These are phyloP conservation scores for Leishmania mexicana DNA, from an alignment of 208 protist genomes.

Conservation along the genomic window DNA sequence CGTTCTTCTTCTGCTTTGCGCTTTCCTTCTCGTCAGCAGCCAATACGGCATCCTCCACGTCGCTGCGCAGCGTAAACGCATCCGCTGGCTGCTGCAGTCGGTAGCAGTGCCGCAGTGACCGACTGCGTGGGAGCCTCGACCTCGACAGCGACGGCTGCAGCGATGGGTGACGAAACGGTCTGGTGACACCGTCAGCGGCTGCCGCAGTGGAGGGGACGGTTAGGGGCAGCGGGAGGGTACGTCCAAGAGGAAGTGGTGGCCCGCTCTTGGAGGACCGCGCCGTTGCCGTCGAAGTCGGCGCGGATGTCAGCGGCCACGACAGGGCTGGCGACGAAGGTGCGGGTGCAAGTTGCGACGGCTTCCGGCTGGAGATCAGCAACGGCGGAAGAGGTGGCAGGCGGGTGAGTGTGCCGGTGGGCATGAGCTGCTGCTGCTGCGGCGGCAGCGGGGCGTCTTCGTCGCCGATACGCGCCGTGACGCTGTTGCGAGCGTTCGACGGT, in stretches of 20 bases:
- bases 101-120: slow-evolving; percentile 39
- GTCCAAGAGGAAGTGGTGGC: not conserved
- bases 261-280: not conserved
- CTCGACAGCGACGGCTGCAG: not conserved
- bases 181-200: not conserved
- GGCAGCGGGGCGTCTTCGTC: not conserved
- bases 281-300: not conserved
- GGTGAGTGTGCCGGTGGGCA: not conserved
- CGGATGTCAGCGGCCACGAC: not conserved
- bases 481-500: no score
- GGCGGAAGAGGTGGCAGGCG: slow-evolving; percentile 2
- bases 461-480: not conserved
- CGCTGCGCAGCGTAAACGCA: slow-evolving; percentile 33
- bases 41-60: slow-evolving; percentile 13
- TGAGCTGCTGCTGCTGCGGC: slow-evolving; percentile 4
- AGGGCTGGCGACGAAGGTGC: not conserved
- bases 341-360: not conserved
- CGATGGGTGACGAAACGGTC: no score
- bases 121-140: not conserved
- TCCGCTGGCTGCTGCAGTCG: slow-evolving; percentile 40
- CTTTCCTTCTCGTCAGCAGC: not conserved
- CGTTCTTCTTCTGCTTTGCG: not conserved
- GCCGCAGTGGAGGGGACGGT: not conserved
- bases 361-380: not conserved
- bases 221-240: not conserved